Evolutionary conservation across 176 grass and related monocot genomes (phyloP).

Genomic region (Guadua angustifolia): DNA sequence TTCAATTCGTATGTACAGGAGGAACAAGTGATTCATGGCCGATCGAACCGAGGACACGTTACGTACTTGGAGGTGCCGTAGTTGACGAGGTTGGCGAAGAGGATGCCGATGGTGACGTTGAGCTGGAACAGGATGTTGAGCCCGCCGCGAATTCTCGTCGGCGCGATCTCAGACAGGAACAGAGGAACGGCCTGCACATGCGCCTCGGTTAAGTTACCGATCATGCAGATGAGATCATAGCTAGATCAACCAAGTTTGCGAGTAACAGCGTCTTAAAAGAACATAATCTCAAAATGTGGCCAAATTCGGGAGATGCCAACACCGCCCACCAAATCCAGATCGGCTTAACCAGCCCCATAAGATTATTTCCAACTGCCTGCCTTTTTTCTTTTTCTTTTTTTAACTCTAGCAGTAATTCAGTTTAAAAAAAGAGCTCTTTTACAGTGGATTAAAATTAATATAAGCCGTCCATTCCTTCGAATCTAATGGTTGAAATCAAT

Average conservation of each 20-base stretch:
- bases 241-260: neutral
- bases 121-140: slow-evolving; percentile 99
- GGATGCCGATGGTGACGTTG: slow-evolving; percentile 90
- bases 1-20: neutral
- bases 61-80: slow-evolving; percentile 66
- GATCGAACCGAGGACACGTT: neutral
- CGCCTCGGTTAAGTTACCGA: neutral
- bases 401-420: too few relatives aligned
- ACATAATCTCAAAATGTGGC: neutral
- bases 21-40: neutral
- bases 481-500: too few relatives aligned
- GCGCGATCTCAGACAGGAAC: slow-evolving; percentile 89
- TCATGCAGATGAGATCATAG: neutral
- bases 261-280: neutral
- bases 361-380: too few relatives aligned
- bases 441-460: too few relatives aligned
- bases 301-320: neutral
- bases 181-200: slow-evolving; percentile 81
- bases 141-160: slow-evolving; percentile 80
- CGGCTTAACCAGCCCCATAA: neutral
- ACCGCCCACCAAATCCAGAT: neutral
- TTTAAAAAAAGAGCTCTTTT: too few relatives aligned
- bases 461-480: too few relatives aligned
- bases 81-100: slow-evolving; percentile 86
- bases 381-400: too few relatives aligned